Percentiles rank a stretch among this genome's conserved stretches.
Evolutionary conservation across 164 flowering plant species (phyloP).

Genomic region (Chimonanthus praecox): DNA sequence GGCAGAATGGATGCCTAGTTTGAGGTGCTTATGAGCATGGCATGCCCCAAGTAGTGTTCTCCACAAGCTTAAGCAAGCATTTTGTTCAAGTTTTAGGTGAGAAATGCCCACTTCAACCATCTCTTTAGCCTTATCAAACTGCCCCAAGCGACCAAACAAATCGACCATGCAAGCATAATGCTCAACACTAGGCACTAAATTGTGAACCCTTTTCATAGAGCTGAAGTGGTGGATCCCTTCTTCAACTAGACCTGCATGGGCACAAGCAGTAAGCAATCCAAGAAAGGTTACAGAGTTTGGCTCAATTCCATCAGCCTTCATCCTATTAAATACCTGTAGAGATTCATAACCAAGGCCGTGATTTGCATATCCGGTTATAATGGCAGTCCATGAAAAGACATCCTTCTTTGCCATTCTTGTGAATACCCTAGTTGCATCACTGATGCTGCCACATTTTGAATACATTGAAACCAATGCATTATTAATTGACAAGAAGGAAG

Average conservation of each 20-base stretch:
- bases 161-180: conserved; percentile 41
- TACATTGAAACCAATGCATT: conserved; percentile 34
- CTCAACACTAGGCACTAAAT: conserved; percentile 23
- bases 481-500: conserved; percentile 15
- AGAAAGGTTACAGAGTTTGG: conserved; percentile 32
- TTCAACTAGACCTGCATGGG: conserved; percentile 29
- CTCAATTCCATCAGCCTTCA: conserved; percentile 17
- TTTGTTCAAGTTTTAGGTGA: conserved; percentile 9
- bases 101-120: conserved; percentile 13
- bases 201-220: conserved; percentile 24
- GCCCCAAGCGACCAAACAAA: conserved; percentile 28
- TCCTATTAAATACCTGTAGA: conserved; percentile 19
- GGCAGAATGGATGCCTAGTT: conserved; percentile 27
- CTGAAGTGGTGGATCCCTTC: conserved; percentile 23
- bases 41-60: conserved; percentile 36
- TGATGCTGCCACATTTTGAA: conserved; percentile 32
- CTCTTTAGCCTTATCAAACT: conserved; percentile 12
- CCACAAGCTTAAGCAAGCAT: conserved; percentile 19
- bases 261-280: conserved; percentile 30
- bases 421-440: conserved; percentile 23
- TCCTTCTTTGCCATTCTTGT: conserved; percentile 21
- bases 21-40: conserved; percentile 28
- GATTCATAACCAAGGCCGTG: conserved; percentile 29
- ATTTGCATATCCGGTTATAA: conserved; percentile 29
- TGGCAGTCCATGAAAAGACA: conserved; percentile 37